Conservation (phyloP, 2,329 filamentous ascomycete genomes). For the Venturiaceae sp. region DNA sequence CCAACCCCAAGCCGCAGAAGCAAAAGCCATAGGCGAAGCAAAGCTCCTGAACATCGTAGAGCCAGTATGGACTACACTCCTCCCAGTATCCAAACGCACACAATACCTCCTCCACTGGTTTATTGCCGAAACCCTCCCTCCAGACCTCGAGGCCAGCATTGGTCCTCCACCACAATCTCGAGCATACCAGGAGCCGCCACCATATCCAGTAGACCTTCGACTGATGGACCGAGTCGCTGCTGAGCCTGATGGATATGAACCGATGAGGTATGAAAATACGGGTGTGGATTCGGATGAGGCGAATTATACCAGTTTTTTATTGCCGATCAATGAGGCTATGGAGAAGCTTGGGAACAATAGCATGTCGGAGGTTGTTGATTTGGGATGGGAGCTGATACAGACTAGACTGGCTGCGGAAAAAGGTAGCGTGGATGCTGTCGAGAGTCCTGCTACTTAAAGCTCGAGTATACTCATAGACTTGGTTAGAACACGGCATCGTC, state of each 20-base stretch:
- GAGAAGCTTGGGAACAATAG: conserved; percentile 25
- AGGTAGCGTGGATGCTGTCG: background rate
- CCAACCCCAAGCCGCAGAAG: conserved; percentile 29
- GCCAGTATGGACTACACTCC: conserved; percentile 35
- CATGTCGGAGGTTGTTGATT: conserved; percentile 35
- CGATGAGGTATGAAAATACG: conserved; percentile 34
- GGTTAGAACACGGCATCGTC: too few species aligned
- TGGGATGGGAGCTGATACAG: conserved; percentile 33
- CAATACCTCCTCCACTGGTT: conserved; percentile 41
- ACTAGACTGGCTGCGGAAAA: background rate
- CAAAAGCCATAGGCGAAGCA: conserved; percentile 11
- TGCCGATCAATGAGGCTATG: conserved; percentile 33
- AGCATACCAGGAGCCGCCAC: conserved; percentile 26
- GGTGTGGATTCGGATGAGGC: conserved; percentile 38
- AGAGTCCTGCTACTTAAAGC: background rate
- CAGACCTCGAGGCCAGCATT: conserved; percentile 19
- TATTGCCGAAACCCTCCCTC: conserved; percentile 35
- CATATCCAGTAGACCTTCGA: conserved; percentile 25
- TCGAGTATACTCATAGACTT: background rate
- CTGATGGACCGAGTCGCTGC: conserved; percentile 26
- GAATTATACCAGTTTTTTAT: conserved; percentile 30
- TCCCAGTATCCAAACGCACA: conserved; percentile 22
- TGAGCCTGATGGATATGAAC: conserved; percentile 34
- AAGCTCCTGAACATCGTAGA: conserved; percentile 27
- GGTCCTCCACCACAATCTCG: conserved; percentile 6